Percentiles rank a stretch among this genome's conserved stretches.
These are phyloP conservation scores for Osmanthus fragrans DNA, from an alignment of 257 asterid genomes.

Conservation along the genomic window DNA sequence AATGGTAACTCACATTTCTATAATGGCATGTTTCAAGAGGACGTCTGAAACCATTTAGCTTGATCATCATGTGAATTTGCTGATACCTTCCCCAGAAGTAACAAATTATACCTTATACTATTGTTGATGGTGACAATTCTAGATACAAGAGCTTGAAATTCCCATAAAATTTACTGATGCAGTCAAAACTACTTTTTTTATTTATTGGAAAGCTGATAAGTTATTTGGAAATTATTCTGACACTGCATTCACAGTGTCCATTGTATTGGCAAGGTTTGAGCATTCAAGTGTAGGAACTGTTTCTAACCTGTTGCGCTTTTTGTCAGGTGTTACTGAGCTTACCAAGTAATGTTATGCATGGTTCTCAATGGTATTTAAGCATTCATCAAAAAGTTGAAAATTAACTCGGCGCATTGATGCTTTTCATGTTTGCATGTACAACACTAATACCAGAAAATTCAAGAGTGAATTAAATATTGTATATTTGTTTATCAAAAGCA, in stretches of 20 bases:
- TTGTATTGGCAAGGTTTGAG: not conserved
- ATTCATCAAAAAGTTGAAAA: not conserved
- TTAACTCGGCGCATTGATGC: not conserved
- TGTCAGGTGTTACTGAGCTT: not conserved
- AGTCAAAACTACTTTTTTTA: not conserved
- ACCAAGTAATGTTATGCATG: not conserved
- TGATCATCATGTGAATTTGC: slow-evolving; percentile 17
- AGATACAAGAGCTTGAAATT: not conserved
- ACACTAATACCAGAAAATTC: not conserved
- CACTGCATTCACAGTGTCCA: slow-evolving; percentile 10
- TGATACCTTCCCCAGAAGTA: slow-evolving; percentile 12
- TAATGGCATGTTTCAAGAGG: slow-evolving; percentile 27
- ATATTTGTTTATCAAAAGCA: not conserved
- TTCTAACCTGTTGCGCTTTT: not conserved
- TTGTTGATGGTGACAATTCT: not conserved
- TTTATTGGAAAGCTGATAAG: not conserved
- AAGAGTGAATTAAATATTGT: not conserved
- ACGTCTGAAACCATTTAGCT: slow-evolving; percentile 14
- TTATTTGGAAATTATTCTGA: not conserved
- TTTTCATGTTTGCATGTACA: too few relatives aligned
- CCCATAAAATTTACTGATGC: not conserved
- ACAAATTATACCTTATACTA: slow-evolving; percentile 1
- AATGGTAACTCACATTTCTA: slow-evolving; percentile 65
- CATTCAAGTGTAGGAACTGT: not conserved
- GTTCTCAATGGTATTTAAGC: not conserved